Evolutionary conservation across 306 rosid genomes (phyloP), one percentile per base, ranked within the genome.

Genomic region (Erythrophleum fordii): DNA sequence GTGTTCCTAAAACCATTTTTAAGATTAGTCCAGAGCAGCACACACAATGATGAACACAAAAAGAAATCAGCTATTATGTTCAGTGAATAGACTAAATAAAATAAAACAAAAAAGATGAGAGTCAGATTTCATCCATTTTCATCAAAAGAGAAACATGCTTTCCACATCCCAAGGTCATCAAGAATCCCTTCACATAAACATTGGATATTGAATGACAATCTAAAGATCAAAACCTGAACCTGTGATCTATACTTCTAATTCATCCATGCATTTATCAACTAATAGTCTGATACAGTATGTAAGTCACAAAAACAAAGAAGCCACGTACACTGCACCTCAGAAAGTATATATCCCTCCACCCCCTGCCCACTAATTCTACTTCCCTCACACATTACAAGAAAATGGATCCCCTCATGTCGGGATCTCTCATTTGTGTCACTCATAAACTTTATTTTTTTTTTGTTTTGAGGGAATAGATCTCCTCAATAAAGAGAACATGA

Each of bases 211-310:
- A 64, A 76, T 51, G 53, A 69, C 7, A 35, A 31, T 37, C 42
- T 23, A 73, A 73, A 39, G 42, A 13, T 67, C 51, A 76, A 61
- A 70, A 70, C 69, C 59, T 52, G 46, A 75, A 62, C 42, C 58
- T 42, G 48, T 16, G 4, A 69, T 75, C 26, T 41, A 44, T 16
- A 29, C 2, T 58, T 12, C 8, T 56, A 56, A 23, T 55, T 23
- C 29, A 55, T 55, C 14, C 34, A 10, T 56, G 8, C 34, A 23
- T 11, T 56, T 56, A 56, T 11, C 34, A 6, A 59, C 28, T 5
- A 26, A 59, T 59, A n/a, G 37, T 13, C 37, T 28, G 37, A 59
- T 59, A 26, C 35, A 35, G 26, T 23, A 58, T 8, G n/a, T 25
- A 29, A 23, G 14, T 31, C 16, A 23, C 28, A 56, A 56, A 56